phyloP scores from a whole-genome alignment of 2,329 filamentous ascomycete species.

The Claviceps humidiphila region DNA sequence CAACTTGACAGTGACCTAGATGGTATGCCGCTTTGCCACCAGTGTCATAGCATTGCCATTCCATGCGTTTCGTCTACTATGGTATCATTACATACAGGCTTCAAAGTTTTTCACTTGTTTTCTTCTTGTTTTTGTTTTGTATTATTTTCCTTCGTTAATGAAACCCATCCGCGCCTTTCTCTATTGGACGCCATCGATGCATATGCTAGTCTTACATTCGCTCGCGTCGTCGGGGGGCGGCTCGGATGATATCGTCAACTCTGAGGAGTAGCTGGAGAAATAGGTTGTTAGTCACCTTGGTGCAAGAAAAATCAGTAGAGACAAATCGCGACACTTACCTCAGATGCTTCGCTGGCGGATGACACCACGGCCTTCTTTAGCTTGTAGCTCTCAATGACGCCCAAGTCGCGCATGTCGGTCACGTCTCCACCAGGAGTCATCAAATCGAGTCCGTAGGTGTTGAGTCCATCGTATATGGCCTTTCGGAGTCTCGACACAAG shows the following conservation, averaged over 20 bases:
- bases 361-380: constrained; percentile 96
- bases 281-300: background rate
- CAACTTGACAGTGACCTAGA: background rate
- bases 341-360: constrained; percentile 88
- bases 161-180: background rate
- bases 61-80: constrained; percentile 18
- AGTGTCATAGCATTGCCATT: constrained; percentile 10
- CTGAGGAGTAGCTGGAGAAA: constrained; percentile 60
- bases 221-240: constrained; percentile 55
- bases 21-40: constrained; percentile 4
- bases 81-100: constrained; percentile 26
- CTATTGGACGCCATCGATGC: background rate
- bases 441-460: constrained; percentile 80
- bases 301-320: background rate
- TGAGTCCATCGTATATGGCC: constrained; percentile 89
- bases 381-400: constrained; percentile 97
- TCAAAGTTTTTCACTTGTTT: background rate
- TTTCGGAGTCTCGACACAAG: constrained; percentile 84
- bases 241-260: constrained; percentile 96
- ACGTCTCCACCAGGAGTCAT: constrained; percentile 83
- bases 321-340: constrained; percentile 47
- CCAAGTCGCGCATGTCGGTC: constrained; percentile 87
- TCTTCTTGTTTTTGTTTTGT: background rate
- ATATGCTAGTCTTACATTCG: constrained; percentile 19
- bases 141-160: background rate